Base-by-base conservation (phyloP, 192 early-diverging fungal species). In the Entomortierella lignicola region DNA sequence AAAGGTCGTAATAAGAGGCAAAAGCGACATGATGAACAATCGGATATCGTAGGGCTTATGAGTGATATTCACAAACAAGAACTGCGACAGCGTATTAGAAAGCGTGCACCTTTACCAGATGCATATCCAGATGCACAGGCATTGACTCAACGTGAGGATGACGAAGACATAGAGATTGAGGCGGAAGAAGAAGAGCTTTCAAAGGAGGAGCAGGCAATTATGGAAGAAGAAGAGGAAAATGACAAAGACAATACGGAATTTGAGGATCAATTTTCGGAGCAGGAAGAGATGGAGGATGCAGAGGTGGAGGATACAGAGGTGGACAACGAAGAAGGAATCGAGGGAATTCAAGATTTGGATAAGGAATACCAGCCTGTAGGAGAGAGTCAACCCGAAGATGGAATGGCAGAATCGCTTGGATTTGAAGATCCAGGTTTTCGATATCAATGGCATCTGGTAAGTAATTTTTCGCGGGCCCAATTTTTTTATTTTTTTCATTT, bases 371-470 rank as follows among this genome's bases (percentile, higher is more conserved):
- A 75, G 20, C 72, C 63, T 18, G 55, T 0, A 34, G 67, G 69
- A 29, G 63, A 71, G 15, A 55, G 55, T 2, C 61, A 72, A 50
- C 54, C 64, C 4, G 69, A 69, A 2, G 75, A 64, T 57, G 59
- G 50, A 17, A 25, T 65, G 10, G 32, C 47, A 11, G 30, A 66
- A 29, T 63, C 89, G 23, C 26, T 79, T 32, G 79, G 66, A 21
- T 37, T 11, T 37, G 4, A 34, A n/a, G 94, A 95, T 80, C 93
- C 93, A 32, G 91, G 88, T 34, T 91, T 95, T 75, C 37, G 65
- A 50, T 77, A 90, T 30, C 94, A 95, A 72, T 95, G 94, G 94
- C 93, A 95, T 85, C 77, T 95, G 83, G 89, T 94, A 72, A 80
- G 80, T 80, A 12, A 31, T 20, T 42, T 10, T 6, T 10, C 8